Conservation (phyloP, 305 asterid species). For the Fraxinus ornus region DNA sequence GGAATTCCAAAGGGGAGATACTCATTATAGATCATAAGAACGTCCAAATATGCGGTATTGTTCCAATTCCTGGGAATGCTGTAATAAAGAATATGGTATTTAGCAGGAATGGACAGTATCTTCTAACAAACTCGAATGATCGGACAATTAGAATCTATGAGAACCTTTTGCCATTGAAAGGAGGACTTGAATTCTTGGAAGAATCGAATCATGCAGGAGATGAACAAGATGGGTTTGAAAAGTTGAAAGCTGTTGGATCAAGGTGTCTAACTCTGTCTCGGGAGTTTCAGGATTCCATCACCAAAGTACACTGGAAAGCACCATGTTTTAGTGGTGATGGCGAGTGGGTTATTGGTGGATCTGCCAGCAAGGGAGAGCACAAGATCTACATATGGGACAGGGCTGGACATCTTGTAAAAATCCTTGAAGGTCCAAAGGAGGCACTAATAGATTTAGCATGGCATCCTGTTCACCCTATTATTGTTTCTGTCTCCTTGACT, state of each 20-base stretch:
- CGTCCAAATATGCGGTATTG: conserved; percentile 49
- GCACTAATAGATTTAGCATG: conserved; percentile 82
- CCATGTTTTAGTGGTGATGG: conserved; percentile 96
- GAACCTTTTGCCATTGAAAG: conserved; percentile 72
- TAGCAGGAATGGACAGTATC: conserved; percentile 78
- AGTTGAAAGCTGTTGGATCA: conserved; percentile 64
- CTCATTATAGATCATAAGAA: conserved; percentile 58
- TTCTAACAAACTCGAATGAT: conserved; percentile 80
- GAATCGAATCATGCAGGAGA: conserved; percentile 30
- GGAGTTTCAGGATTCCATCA: conserved; percentile 86
- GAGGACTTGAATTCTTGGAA: conserved; percentile 49
- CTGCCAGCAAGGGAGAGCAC: conserved; percentile 95
- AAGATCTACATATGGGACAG: conserved; percentile 94
- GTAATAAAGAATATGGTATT: conserved; percentile 83
- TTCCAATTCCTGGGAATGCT: conserved; percentile 64
- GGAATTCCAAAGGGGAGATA: conserved; percentile 89
- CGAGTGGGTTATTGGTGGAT: conserved; percentile 92
- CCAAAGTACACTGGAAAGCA: conserved; percentile 90
- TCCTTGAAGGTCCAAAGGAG: conserved; percentile 94
- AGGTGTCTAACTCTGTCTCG: conserved; percentile 62
- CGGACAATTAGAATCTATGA: conserved; percentile 76
- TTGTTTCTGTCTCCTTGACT: conserved; percentile 78
- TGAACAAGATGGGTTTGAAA: conserved; percentile 59
- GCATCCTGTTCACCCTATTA: conserved; percentile 90
- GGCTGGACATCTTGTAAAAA: conserved; percentile 87